Base-by-base conservation (phyloP, 305 asterid genomes). In the Withania somnifera region DNA sequence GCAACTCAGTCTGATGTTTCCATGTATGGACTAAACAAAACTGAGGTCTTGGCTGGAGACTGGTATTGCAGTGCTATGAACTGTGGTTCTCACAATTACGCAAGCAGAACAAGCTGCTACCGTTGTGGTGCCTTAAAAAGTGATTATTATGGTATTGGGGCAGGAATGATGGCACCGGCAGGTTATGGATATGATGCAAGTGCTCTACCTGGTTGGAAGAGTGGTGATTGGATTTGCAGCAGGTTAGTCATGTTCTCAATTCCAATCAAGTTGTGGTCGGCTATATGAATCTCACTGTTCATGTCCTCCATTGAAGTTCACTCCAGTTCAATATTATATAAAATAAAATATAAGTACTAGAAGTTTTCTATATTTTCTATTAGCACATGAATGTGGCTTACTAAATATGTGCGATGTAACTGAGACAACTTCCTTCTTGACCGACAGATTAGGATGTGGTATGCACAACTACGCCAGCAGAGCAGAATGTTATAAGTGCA, bases 211-310 rank as follows among this genome's bases (percentile, higher is more conserved):
- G 98, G 98, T 42, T 95, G 98, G 97, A 95, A 95, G 79, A 85
- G 86, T 36, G 98, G 98, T n/a, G 98, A 95, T 79, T 95, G 98
- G 98, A 90, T 93, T 64, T 95, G 98, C 90, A 81, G 63, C 73
- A 90, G 96, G 98, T 94, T 64, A 47, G 81, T 77, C 28, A 36
- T 34, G 38, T 67, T 67, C 14, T 19, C 36, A 63, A 40, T 68
- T 67, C 3, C 10, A 14, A 22, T 9, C 64, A 57, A 22, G 7
- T 61, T 13, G 34, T 1, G 3, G 5, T 28, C 22, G 42, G 6
- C 45, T 63, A 68, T 40, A 68, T 68, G 77, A 11, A 68, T 38
- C 75, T 66, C 8, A 66, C 15, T 32, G 73, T 8, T 8, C 34
- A 15, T 63, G 13, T 63, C 71, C 42, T 13, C 54, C 54, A 4